Percentiles rank a stretch among this genome's conserved stretches.
These are phyloP conservation scores for Hyaloscypha hepaticicola DNA, from an alignment of 495 filamentous ascomycete species.

Conservation along the genomic window DNA sequence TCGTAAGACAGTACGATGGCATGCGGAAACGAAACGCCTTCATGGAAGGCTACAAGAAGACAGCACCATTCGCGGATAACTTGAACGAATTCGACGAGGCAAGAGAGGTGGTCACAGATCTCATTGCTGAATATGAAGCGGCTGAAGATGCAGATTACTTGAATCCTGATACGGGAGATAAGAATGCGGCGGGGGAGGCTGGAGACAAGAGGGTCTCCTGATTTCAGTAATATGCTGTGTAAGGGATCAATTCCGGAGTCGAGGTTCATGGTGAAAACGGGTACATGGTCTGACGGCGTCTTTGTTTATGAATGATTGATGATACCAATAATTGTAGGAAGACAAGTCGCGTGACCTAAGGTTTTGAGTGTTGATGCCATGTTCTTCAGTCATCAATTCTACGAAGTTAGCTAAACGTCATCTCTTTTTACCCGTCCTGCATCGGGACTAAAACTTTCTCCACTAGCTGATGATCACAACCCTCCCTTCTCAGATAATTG, in stretches of 20 bases:
- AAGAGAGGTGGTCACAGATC: conserved; percentile 78
- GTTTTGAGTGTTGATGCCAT: not conserved
- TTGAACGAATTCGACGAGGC: conserved; percentile 96
- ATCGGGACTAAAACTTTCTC: not conserved
- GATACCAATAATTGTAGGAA: conserved; percentile 27
- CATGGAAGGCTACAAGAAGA: conserved; percentile 92
- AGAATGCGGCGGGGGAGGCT: conserved; percentile 24
- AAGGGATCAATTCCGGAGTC: conserved; percentile 14
- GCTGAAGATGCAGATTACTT: conserved; percentile 89
- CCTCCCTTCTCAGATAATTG: not conserved
- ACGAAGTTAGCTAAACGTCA: not conserved
- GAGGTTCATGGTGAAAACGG: not conserved
- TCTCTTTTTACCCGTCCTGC: not conserved
- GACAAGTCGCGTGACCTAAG: not conserved
- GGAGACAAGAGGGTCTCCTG: conserved; percentile 28
- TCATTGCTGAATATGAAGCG: conserved; percentile 93
- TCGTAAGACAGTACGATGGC: conserved; percentile 83
- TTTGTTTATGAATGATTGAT: conserved; percentile 24
- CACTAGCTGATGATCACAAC: not conserved
- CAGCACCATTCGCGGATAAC: conserved; percentile 84
- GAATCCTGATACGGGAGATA: conserved; percentile 27
- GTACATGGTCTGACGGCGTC: conserved; percentile 16
- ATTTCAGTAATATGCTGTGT: not conserved
- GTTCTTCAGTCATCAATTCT: conserved; percentile 12
- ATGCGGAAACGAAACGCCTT: conserved; percentile 96